These are phyloP conservation scores for Sarocladium brachiariae DNA, from an alignment of 2,329 filamentous ascomycete species.

Conservation along the genomic window DNA sequence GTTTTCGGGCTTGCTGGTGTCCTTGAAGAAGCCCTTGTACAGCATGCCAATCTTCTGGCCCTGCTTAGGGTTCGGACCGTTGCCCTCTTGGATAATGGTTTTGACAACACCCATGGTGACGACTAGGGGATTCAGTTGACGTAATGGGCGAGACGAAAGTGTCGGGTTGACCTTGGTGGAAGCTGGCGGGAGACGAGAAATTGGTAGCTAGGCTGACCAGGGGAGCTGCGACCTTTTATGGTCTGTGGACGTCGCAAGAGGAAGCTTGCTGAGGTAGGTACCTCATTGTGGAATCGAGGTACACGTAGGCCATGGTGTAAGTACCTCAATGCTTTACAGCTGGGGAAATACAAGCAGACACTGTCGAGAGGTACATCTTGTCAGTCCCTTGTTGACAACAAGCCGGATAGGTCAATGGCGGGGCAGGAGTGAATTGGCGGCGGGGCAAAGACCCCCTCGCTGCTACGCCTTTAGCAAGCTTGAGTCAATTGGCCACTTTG, in stretches of 20 bases:
- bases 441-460: slow-evolving; percentile 9
- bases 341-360: background rate
- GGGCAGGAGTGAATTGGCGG: background rate
- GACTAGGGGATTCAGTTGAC: slow-evolving; percentile 11
- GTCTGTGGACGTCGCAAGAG: background rate
- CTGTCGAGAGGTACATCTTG: background rate
- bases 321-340: background rate
- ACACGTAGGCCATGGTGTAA: background rate
- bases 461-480: background rate
- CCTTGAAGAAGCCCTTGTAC: slow-evolving; percentile 85
- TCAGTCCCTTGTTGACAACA: background rate
- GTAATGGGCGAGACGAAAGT: slow-evolving; percentile 1
- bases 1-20: slow-evolving; percentile 50
- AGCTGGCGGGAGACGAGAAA: slow-evolving; percentile 1
- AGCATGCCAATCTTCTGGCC: slow-evolving; percentile 78
- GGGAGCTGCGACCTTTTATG: slow-evolving; percentile 10
- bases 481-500: background rate
- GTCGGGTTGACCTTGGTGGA: background rate
- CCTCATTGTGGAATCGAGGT: background rate
- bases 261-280: slow-evolving; percentile 1
- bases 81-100: slow-evolving; percentile 54
- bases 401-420: slow-evolving; percentile 1
- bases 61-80: slow-evolving; percentile 49
- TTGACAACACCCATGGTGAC: slow-evolving; percentile 68
- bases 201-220: background rate